Evolutionary conservation across 306 rosid species (phyloP), one percentile per base, ranked within the genome.

Genomic region (Albizia julibrissin): DNA sequence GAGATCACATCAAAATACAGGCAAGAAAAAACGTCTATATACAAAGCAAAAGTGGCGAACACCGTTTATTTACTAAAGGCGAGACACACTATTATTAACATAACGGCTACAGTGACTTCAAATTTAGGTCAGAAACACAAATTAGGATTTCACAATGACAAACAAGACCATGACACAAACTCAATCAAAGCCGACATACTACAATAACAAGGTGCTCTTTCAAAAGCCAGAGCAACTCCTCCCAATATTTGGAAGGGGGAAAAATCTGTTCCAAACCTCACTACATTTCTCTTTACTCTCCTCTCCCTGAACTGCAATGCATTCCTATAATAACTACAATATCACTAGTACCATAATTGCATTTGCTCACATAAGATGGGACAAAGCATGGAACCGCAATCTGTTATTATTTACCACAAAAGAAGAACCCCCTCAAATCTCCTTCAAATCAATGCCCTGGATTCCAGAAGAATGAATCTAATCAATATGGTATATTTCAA

Each of bases 341-440:
- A 87, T 79, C 76, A 52, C 83, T 82, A 82, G 59, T 64, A 71
- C 76, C 80, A 74, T 62, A 81, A 69, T 61, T 68, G 65, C 72
- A 79, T 65, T 69, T 39, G 66, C 79, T 77, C 77, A 74, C 71
- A 82, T 58, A 52, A 66, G 70, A 50, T 81, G 86, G 61, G 24
- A 39, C 78, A 75, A 54, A 80, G 76, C 74, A 80, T 5, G 44
- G 59, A 76, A 39, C 75, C 11, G 75, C 82, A 47, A 79, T 67
- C 69, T 47, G 31, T 24, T 26, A 64, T 24, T 24, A 79, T 69
- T 79, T 82, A 69, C 75, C 70, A 80, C 65, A 77, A 10, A 73
- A 62, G 78, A 83, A 15, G 34, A 76, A 69, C 68, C 16, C 22
- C 82, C 80, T 65, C 62, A 42, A 79, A 24, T 40, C 77, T 50